A percentile compares a stretch with the other conserved stretches of the same genome.
Evolutionary conservation across 2,329 filamentous ascomycete genomes (phyloP).

Genomic region (Cercospora nicotianae): DNA sequence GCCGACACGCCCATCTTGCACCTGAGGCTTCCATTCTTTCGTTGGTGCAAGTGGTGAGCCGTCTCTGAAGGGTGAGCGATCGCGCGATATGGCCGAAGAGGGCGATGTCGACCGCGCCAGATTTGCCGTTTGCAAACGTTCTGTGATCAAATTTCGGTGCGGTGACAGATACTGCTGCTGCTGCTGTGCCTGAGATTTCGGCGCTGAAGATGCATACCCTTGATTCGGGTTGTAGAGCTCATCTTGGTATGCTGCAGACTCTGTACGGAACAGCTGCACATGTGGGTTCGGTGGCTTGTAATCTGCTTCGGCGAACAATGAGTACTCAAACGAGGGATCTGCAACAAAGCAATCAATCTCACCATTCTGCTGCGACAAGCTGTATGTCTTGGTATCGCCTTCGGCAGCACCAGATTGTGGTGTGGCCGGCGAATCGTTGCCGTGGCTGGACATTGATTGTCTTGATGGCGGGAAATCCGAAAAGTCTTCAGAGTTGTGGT

Average conservation of each 20-base stretch:
- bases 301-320: slow-evolving; percentile 62
- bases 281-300: slow-evolving; percentile 59
- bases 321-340: slow-evolving; percentile 59
- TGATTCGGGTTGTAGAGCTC: slow-evolving; percentile 74
- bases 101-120: slow-evolving; percentile 63
- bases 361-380: slow-evolving; percentile 54
- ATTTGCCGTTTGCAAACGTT: slow-evolving; percentile 77
- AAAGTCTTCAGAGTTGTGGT: slow-evolving; percentile 53
- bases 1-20: slow-evolving; percentile 45
- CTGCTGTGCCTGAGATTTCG: slow-evolving; percentile 39
- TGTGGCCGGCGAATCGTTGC: slow-evolving; percentile 62
- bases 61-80: slow-evolving; percentile 78
- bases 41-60: slow-evolving; percentile 55
- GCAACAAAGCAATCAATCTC: slow-evolving; percentile 41
- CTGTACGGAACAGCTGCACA: slow-evolving; percentile 68
- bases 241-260: slow-evolving; percentile 81
- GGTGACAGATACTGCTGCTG: slow-evolving; percentile 44
- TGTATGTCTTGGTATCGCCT: slow-evolving; percentile 56
- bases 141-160: slow-evolving; percentile 64
- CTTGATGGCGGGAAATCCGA: slow-evolving; percentile 56
- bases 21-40: slow-evolving; percentile 44
- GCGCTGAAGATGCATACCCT: slow-evolving; percentile 60
- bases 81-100: slow-evolving; percentile 55
- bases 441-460: slow-evolving; percentile 61
- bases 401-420: slow-evolving; percentile 54